phyloP scores from a whole-genome alignment of 2,329 filamentous ascomycete genomes.

The Talaromyces sp. region DNA sequence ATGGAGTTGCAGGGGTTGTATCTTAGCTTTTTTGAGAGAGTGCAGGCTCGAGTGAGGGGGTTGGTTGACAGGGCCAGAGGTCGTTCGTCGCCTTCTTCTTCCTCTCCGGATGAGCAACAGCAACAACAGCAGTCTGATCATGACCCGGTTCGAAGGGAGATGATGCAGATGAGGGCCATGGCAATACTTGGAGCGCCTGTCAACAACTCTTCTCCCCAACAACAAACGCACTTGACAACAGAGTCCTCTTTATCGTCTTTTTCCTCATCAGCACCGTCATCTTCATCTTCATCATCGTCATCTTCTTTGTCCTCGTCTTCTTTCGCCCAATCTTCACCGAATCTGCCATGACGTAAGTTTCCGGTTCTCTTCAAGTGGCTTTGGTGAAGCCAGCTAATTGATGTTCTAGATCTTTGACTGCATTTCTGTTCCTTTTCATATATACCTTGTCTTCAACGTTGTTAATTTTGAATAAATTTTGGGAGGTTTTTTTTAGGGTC shows the following conservation, averaged over 20 bases:
- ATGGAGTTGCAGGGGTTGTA: background rate
- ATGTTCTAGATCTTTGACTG: background rate
- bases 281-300: background rate
- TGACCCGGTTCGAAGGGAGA: slow-evolving; percentile 6
- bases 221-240: background rate
- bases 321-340: background rate
- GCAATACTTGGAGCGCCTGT: slow-evolving; percentile 10
- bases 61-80: background rate
- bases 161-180: slow-evolving; percentile 12
- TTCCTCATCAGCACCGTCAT: background rate
- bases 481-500: background rate
- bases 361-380: background rate
- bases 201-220: background rate
- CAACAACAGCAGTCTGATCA: background rate
- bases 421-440: background rate
- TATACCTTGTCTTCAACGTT: background rate
- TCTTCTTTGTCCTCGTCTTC: background rate
- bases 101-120: background rate
- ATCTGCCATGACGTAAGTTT: background rate
- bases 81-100: background rate
- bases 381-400: background rate
- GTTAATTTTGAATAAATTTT: background rate
- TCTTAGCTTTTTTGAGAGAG: background rate
- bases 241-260: background rate
- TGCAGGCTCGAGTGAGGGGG: background rate